Conservation (phyloP, 495 filamentous ascomycete genomes). For the Neurospora sp. region DNA sequence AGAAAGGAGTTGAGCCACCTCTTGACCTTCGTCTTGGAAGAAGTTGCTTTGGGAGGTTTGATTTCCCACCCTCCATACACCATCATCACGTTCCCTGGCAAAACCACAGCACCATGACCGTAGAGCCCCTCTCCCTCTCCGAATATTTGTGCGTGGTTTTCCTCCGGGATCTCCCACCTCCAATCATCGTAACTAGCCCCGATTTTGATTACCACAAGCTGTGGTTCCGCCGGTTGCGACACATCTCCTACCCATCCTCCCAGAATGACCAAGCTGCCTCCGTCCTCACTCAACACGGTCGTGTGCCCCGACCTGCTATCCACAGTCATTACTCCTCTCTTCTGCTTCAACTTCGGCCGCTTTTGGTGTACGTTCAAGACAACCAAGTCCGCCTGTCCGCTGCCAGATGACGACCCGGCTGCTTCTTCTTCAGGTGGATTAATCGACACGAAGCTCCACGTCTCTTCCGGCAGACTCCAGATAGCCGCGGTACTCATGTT, state of each 20-base stretch:
- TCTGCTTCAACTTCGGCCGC: background rate
- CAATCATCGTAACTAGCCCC: constrained; percentile 64
- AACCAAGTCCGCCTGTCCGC: constrained; percentile 1
- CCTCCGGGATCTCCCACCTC: constrained; percentile 60
- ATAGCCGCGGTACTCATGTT: constrained; percentile 89
- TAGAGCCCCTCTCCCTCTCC: constrained; percentile 47
- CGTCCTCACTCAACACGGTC: constrained; percentile 67
- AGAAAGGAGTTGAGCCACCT: background rate
- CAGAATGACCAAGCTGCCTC: constrained; percentile 60
- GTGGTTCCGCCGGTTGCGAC: constrained; percentile 62
- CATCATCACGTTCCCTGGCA: constrained; percentile 87
- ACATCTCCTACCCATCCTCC: constrained; percentile 89
- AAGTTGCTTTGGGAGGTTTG: background rate
- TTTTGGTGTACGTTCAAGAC: background rate
- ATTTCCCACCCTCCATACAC: constrained; percentile 73
- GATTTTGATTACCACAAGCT: constrained; percentile 65
- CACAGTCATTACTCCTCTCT: constrained; percentile 24
- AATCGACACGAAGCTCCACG: constrained; percentile 71
- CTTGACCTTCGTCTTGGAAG: background rate
- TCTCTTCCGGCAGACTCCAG: constrained; percentile 75
- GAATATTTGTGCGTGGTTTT: constrained; percentile 15
- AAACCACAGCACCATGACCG: constrained; percentile 75
- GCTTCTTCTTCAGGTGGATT: constrained; percentile 28
- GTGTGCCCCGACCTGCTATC: constrained; percentile 83
- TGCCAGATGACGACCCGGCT: constrained; percentile 9